Conservation (phyloP, 768 basidiomycete species). For the Boletus bicolor region DNA sequence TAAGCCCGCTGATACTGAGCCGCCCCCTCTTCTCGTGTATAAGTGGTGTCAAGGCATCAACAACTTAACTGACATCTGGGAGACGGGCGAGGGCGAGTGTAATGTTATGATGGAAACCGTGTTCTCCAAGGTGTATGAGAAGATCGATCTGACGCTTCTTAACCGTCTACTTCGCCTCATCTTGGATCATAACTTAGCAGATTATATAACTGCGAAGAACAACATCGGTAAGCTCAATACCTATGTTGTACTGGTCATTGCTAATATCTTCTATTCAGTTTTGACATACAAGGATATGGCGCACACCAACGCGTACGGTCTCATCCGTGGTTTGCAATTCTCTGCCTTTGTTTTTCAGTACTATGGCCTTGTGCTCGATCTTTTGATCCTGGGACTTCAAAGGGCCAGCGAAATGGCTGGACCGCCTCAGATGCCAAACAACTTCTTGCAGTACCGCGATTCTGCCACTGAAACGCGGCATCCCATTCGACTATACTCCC, state of each 20-base stretch:
- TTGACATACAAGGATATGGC: constrained; percentile 98
- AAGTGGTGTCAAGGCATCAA: constrained; percentile 99
- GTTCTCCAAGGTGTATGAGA: constrained; percentile 96
- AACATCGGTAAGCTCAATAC: constrained; percentile 59
- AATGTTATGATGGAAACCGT: constrained; percentile 99
- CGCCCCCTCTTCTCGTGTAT: constrained; percentile 94
- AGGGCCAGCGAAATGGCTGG: constrained; percentile 99
- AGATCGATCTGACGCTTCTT: constrained; percentile 94
- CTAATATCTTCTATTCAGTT: constrained; percentile 34
- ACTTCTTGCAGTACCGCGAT: constrained; percentile 96
- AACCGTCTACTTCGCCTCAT: constrained; percentile 95
- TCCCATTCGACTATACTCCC: constrained; percentile 96
- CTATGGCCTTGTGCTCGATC: constrained; percentile 92
- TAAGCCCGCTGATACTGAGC: constrained; percentile 96
- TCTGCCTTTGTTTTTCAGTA: constrained; percentile 99
- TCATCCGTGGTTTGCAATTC: constrained; percentile 97
- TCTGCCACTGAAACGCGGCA: constrained; percentile 93
- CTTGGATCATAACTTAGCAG: constrained; percentile 97
- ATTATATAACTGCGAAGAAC: constrained; percentile 99
- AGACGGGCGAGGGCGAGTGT: constrained; percentile 96
- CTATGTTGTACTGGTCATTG: not conserved
- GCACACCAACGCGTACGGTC: constrained; percentile 94
- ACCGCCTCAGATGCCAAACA: constrained; percentile 95
- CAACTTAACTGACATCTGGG: constrained; percentile 98
- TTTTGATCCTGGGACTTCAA: constrained; percentile 95